These are phyloP conservation scores for Xanthoceras sorbifolium DNA, from an alignment of 345 rosid species.

Conservation along the genomic window DNA sequence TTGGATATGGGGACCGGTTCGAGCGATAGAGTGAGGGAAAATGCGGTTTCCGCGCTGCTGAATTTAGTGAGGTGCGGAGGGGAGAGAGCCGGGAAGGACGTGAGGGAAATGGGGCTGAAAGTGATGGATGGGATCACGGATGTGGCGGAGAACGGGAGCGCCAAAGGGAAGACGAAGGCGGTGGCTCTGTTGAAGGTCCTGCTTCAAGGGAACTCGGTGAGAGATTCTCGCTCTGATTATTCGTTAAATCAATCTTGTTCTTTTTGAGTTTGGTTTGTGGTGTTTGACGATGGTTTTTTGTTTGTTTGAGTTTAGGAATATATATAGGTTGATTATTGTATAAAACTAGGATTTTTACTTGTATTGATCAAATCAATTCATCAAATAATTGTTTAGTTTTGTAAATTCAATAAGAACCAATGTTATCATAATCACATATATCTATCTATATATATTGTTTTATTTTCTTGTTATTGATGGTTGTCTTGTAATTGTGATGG, in stretches of 20 bases:
- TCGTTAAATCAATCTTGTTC: constrained; percentile 26
- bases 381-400: neutral
- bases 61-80: constrained; percentile 67
- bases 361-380: neutral
- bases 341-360: neutral
- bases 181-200: constrained; percentile 52
- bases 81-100: constrained; percentile 47
- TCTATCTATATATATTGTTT: neutral
- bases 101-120: constrained; percentile 38
- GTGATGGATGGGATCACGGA: constrained; percentile 60
- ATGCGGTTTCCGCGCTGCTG: constrained; percentile 72
- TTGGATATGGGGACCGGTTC: constrained; percentile 74
- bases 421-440: neutral
- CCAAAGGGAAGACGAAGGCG: constrained; percentile 72
- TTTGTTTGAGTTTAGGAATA: neutral
- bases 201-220: constrained; percentile 24
- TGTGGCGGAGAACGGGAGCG: constrained; percentile 60
- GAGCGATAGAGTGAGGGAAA: constrained; percentile 66
- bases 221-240: constrained; percentile 34
- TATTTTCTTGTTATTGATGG: neutral
- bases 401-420: neutral
- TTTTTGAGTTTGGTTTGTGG: constrained; percentile 16
- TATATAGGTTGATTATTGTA: constrained; percentile 1
- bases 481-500: neutral
- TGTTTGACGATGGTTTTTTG: neutral